Evolutionary conservation across 805 yeast genomes (phyloP), one percentile per base, ranked within the genome.

Genomic region (Kodamaea hsintzibuensis): DNA sequence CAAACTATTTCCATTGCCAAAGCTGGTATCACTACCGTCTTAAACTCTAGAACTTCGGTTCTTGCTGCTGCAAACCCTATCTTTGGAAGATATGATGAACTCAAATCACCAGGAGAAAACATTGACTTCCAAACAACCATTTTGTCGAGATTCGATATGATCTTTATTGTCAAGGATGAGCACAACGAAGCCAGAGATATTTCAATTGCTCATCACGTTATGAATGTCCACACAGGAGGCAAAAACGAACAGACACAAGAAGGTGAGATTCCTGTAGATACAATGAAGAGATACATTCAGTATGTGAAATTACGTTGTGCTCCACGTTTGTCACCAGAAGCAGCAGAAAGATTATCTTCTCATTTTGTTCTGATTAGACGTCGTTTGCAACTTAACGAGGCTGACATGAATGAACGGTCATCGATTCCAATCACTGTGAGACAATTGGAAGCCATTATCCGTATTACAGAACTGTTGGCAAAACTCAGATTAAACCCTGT

Each of bases 1-100:
- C 99, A 95, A 73, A 95, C 99, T 0, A 95, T 95, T 55, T 93
- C 98, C 12, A 92, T 95, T 69, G 99, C 99, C 33, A 95, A 95
- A 70, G 99, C 99, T 8, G 99, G 99, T 70, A 95, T 95, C 62
- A 95, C 98, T 1, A 95, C 99, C 0, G 92, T 95, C 53, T 80
- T 95, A 62, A 95, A 95, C 71, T 95, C 99, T 2, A 82, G 99
- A 73, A 95, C 99, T 0, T 86, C 96, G 37, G 99, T 95, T 3
- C 77, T 95, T 47, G 99, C 99, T 0, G 99, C 99, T 19, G 99
- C 99, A 7, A 95, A 95, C 72, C 99, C 99, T 2, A 84, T 91
- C 42, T 95, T 88, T 70, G 99, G 99, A 56, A 82, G 98, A 59
- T 95, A 95, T 70, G 98, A 95, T 70, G 98, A 93, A 58, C 82